A percentile compares a stretch with the other conserved stretches of the same genome.
phyloP scores from a whole-genome alignment of 352 stramenopile genomes.

The Phytophthora pisi region DNA sequence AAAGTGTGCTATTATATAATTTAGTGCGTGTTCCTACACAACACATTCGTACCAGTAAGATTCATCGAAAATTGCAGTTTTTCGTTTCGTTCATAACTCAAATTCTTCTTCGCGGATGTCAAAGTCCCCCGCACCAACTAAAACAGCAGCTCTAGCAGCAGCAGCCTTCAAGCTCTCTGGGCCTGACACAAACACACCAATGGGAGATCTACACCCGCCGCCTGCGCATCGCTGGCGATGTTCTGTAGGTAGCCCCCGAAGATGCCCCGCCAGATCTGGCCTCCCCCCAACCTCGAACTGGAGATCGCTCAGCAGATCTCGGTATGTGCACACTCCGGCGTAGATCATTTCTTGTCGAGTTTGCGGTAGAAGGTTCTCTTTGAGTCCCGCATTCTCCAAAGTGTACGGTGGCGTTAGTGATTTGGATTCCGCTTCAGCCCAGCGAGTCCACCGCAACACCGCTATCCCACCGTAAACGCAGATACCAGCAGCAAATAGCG shows the following conservation, averaged over 20 bases:
- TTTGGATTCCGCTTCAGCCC: neutral
- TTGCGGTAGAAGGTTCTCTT: conserved; percentile 12
- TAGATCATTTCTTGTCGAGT: neutral
- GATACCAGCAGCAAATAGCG: conserved; percentile 18
- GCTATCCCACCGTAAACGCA: conserved; percentile 1
- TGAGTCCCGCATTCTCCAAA: conserved; percentile 9
- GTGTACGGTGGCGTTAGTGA: neutral
- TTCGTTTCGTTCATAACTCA: conserved; percentile 24
- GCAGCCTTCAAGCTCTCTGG: conserved; percentile 37
- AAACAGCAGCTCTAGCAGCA: conserved; percentile 7
- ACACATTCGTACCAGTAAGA: neutral
- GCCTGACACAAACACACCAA: conserved; percentile 47
- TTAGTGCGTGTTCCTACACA: no score
- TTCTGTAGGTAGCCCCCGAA: conserved; percentile 3
- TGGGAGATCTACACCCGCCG: neutral
- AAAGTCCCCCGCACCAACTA: conserved; percentile 20
- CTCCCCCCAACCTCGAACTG: conserved; percentile 10
- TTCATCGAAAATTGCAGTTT: neutral
- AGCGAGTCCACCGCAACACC: conserved; percentile 7
- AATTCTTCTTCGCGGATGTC: conserved; percentile 39
- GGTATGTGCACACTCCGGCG: conserved; percentile 15
- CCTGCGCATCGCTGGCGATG: conserved; percentile 4
- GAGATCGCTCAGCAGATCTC: conserved; percentile 20
- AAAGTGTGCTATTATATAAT: no score
- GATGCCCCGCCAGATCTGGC: conserved; percentile 20